These are phyloP conservation scores for Echeveria elegans DNA, from an alignment of 164 flowering plant species.

Conservation along the genomic window DNA sequence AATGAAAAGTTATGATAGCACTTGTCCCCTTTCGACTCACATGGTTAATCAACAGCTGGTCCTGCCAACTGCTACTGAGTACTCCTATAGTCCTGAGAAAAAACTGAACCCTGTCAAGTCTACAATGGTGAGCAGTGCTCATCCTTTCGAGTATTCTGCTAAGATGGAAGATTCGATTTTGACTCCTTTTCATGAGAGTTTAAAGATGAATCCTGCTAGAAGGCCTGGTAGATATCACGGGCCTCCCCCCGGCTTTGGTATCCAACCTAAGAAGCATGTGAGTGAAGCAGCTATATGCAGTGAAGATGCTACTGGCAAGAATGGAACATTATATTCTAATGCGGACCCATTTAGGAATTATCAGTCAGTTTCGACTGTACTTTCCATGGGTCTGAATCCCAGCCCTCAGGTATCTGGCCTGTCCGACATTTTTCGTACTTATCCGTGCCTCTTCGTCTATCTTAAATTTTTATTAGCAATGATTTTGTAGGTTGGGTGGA, in stretches of 20 bases:
- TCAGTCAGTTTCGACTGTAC: neutral
- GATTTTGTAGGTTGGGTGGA: neutral
- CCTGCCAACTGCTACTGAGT: neutral
- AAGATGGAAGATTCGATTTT: conserved; percentile 22
- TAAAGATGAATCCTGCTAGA: conserved; percentile 60
- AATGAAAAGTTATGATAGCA: conserved; percentile 20
- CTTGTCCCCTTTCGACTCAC: conserved; percentile 20
- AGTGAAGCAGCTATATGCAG: conserved; percentile 23
- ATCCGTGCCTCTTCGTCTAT: neutral
- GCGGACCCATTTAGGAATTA: neutral
- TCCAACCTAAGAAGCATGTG: conserved; percentile 36
- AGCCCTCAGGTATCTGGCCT: neutral
- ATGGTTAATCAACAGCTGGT: conserved; percentile 31
- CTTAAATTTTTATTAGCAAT: neutral
- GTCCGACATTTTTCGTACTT: neutral
- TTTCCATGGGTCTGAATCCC: neutral
- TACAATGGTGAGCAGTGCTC: neutral
- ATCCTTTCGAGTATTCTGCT: neutral
- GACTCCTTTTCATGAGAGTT: conserved; percentile 18
- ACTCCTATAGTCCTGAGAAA: neutral
- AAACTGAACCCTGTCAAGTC: neutral
- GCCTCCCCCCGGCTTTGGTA: conserved; percentile 86
- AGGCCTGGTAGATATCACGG: conserved; percentile 78
- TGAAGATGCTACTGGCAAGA: neutral
- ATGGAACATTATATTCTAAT: neutral